Evolutionary conservation across 208 protist species (phyloP).

Genomic region (Ichthyophonus hoferi): DNA sequence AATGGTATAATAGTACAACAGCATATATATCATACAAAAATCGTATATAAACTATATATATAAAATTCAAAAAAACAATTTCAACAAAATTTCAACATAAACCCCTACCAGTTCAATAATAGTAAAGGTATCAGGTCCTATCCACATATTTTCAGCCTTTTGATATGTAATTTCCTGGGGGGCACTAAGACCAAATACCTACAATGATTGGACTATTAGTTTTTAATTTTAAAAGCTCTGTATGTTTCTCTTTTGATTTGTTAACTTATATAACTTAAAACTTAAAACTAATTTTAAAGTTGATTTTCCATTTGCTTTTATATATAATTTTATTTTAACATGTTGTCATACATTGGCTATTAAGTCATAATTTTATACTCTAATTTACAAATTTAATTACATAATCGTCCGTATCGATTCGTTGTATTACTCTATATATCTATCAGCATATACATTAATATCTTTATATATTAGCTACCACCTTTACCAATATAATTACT

Average conservation of each 20-base stretch:
- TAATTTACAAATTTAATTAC: too few relatives aligned
- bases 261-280: background rate
- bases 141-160: constrained; percentile 13
- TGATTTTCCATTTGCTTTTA: background rate
- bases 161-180: background rate
- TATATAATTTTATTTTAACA: background rate
- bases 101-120: constrained; percentile 6
- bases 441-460: too few relatives aligned
- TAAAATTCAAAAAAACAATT: too few relatives aligned
- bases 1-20: too few relatives aligned
- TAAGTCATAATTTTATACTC: background rate
- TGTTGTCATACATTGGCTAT: background rate
- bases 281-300: background rate
- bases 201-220: background rate
- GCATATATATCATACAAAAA: too few relatives aligned
- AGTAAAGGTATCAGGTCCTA: constrained; percentile 12
- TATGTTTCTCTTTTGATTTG: background rate
- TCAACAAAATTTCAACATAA: too few relatives aligned
- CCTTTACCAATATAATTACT: too few relatives aligned
- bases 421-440: too few relatives aligned
- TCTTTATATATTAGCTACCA: too few relatives aligned
- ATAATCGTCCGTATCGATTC: too few relatives aligned
- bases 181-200: background rate
- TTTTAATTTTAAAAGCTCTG: background rate
- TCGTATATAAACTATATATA: too few relatives aligned